Base-by-base conservation (phyloP, 2,329 filamentous ascomycete genomes). In the Penicillium sp. region DNA sequence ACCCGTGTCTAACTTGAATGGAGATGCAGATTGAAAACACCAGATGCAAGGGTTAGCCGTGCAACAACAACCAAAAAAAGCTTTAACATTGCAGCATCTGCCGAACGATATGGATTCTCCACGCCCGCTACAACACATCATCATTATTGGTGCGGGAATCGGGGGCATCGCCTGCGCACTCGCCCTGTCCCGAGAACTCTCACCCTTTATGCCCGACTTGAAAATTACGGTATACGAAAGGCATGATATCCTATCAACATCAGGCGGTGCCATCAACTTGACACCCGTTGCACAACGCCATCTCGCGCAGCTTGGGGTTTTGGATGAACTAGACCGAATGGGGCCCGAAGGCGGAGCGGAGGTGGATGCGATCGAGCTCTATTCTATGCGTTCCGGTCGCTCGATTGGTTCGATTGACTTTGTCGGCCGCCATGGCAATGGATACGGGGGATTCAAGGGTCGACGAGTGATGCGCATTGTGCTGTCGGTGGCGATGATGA, bases 231-330 rank as follows among this genome's bases (percentile, higher is more conserved):
- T 75, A 20, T 75, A 67, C 50, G 74, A 76, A 55, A 66, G 73
- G 20, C 68, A 73, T 50, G 65, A 71, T 14, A 57, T 73, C 7
- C 67, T 74, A 6, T 72, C 74, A 0, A 76, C 73, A 5, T 70
- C 72, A 11, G 74, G 74, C 8, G 74, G 74, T 9, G 74, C 74
- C 4, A 73, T 77, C 50, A 74, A 74, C 50, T 58, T 77, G 16
- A 75, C 74, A 0, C 74, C 75, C 1, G 74, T 74, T 9, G 75
- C 74, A 2, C 66, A 76, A 35, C 64, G 74, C 7, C 71, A 76
- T 55, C 68, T 77, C 5, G 69, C 73, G 24, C 67, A 72, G 31
- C 60, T 77, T 4, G 73, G 74, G 1, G 69, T 76, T 2, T 61
- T 76, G 2, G 56, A 66, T 1, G 69, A 73, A 46, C 55, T 76